phyloP scores from a whole-genome alignment of 441 rosid species.

The Mallotus japonicus region DNA sequence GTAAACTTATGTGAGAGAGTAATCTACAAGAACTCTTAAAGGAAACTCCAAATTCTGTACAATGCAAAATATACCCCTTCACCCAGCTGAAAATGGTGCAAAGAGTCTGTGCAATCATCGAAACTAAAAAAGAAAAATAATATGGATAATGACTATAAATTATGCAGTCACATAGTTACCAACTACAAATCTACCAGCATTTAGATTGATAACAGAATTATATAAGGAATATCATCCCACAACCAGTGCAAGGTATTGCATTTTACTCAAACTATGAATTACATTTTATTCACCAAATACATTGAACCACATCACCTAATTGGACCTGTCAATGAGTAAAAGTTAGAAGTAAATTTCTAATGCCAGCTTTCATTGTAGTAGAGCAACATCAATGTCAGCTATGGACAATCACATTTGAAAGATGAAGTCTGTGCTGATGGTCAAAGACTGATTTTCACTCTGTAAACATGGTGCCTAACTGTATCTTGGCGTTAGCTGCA shows the following conservation, averaged over 20 bases:
- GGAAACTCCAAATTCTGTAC: neutral
- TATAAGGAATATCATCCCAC: too few relatives aligned
- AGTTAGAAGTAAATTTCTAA: conserved; percentile 4
- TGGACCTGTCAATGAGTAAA: neutral
- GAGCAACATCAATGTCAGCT: neutral
- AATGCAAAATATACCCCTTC: neutral
- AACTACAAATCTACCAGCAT: neutral
- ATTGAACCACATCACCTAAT: neutral
- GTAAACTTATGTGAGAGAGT: neutral
- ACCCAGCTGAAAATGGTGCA: neutral
- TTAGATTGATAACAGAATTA: too few relatives aligned
- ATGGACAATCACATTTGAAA: neutral
- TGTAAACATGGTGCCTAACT: neutral
- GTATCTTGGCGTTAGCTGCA: neutral
- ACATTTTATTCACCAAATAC: too few relatives aligned
- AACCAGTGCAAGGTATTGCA: too few relatives aligned
- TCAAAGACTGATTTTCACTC: neutral
- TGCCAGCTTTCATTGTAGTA: neutral
- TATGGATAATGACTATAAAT: neutral
- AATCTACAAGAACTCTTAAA: neutral
- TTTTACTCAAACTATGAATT: too few relatives aligned
- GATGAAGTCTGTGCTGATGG: neutral
- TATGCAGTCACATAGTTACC: neutral
- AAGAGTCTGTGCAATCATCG: neutral
- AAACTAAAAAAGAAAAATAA: neutral